Evolutionary conservation across 768 basidiomycete genomes (phyloP), one percentile per base, ranked within the genome.

Genomic region (Leccinum arenicola): DNA sequence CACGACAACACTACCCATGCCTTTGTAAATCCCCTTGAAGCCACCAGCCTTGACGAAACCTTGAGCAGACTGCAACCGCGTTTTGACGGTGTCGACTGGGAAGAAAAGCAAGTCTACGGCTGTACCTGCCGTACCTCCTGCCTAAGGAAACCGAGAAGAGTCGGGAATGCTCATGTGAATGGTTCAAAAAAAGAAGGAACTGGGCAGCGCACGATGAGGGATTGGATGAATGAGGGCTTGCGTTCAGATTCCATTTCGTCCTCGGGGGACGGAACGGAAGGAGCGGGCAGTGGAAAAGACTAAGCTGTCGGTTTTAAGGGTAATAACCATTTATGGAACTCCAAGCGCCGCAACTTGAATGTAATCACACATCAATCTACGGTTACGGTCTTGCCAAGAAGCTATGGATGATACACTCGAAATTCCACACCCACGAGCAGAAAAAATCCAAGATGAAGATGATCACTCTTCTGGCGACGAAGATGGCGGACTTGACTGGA

Each of bases 51-150:
- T 76, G 49, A 84, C 70, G 72, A 99, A 98, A 17, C 96, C 97
- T 67, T 91, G 87, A 3, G 85, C 72, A 6, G 94, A 89, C 68
- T 99, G 96, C 35, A 97, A 80, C 51, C 96, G 88, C 40, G 97
- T 98, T 76, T 99, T 99, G 71, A 98, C 75, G 1, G 96, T 97
- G 76, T 99, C 96, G 58, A 99, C 86, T 2, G 96, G 96, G 73
- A 94, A 99, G 78, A 99, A 95, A 21, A 97, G 82, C 49, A 98
- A 82, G 75, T 99, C 96, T 17, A 98, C 96, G 2, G 93, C 82
- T 8, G 93, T 89, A 27, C 96, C 96, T 33, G 97, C 93, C n/a
- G 88, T 72, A 21, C 90, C 95, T 25, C 96, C 94, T 47, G 92
- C 89, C 90, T 94, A 65, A 31, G 59, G 55, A 51, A 27, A 49